These are phyloP conservation scores for Rhizopogon salebrosus DNA, from an alignment of 768 basidiomycete species.

Conservation along the genomic window DNA sequence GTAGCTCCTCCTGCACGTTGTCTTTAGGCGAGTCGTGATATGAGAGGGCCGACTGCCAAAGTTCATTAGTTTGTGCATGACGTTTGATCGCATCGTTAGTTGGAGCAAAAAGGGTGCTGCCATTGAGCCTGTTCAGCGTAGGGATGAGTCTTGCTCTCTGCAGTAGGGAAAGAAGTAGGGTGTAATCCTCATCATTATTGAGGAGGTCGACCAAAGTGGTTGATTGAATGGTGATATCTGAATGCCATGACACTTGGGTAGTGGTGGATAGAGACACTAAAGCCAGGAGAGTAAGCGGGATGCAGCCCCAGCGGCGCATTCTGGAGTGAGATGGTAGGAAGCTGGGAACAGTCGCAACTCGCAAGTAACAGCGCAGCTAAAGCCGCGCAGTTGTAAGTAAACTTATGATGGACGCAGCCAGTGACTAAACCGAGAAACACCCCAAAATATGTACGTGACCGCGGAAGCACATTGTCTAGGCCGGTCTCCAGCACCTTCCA, in stretches of 20 bases:
- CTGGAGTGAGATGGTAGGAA: not conserved
- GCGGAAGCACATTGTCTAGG: too few species aligned
- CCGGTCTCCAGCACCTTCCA: too few species aligned
- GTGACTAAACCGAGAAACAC: too few species aligned
- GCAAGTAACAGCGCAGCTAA: not conserved
- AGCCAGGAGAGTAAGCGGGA: slow-evolving; percentile 31
- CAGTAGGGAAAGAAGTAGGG: slow-evolving; percentile 67
- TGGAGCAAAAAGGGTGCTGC: slow-evolving; percentile 87
- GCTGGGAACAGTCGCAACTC: not conserved
- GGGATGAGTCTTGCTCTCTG: slow-evolving; percentile 87
- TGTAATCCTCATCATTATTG: slow-evolving; percentile 68
- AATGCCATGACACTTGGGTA: slow-evolving; percentile 19
- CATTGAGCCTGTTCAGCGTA: slow-evolving; percentile 81
- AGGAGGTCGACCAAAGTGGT: slow-evolving; percentile 78
- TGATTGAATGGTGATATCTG: slow-evolving; percentile 26
- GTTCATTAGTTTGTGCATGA: slow-evolving; percentile 27
- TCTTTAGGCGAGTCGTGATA: slow-evolving; percentile 44
- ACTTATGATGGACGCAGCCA: not conserved
- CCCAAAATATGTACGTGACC: too few species aligned
- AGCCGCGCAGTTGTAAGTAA: not conserved
- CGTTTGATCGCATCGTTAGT: slow-evolving; percentile 84
- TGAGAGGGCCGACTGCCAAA: slow-evolving; percentile 28
- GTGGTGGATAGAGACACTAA: slow-evolving; percentile 12
- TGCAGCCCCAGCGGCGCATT: slow-evolving; percentile 30
- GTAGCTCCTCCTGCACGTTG: slow-evolving; percentile 77